phyloP scores from a whole-genome alignment of 768 basidiomycete genomes.

The Lepiota venenata region DNA sequence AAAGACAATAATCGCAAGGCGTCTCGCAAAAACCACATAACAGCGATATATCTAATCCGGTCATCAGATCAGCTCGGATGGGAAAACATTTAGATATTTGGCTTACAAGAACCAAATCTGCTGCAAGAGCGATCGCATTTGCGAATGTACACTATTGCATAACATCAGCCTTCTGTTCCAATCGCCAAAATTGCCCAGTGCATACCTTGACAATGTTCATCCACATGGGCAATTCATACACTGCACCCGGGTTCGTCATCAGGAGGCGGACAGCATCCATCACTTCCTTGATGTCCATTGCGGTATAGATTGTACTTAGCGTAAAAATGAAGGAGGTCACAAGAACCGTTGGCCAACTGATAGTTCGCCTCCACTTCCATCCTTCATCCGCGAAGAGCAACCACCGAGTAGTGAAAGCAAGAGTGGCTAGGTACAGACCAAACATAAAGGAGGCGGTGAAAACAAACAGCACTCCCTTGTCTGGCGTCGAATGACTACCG shows the following conservation, averaged over 20 bases:
- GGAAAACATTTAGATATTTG: neutral
- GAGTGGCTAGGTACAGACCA: slow-evolving; percentile 1
- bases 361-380: slow-evolving; percentile 1
- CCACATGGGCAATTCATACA: neutral
- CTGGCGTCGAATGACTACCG: too few species aligned
- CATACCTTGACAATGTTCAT: neutral
- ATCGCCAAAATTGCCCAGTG: neutral
- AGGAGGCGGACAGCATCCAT: neutral
- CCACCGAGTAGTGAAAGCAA: neutral
- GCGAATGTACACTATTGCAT: neutral
- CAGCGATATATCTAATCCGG: slow-evolving; percentile 7
- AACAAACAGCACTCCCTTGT: too few species aligned
- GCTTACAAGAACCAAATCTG: neutral
- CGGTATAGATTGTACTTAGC: neutral
- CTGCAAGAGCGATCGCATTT: neutral
- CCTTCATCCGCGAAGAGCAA: slow-evolving; percentile 9
- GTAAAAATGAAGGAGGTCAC: neutral
- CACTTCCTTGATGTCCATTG: neutral
- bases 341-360: neutral
- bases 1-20: neutral
- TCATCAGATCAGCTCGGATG: neutral
- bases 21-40: slow-evolving; percentile 3
- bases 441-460: too few species aligned
- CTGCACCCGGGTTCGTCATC: neutral
- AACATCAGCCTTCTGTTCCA: neutral